A percentile compares a stretch with the other conserved stretches of the same genome.
Conservation (phyloP, 75 land plant genomes). For the Selaginella moellendorffii region DNA sequence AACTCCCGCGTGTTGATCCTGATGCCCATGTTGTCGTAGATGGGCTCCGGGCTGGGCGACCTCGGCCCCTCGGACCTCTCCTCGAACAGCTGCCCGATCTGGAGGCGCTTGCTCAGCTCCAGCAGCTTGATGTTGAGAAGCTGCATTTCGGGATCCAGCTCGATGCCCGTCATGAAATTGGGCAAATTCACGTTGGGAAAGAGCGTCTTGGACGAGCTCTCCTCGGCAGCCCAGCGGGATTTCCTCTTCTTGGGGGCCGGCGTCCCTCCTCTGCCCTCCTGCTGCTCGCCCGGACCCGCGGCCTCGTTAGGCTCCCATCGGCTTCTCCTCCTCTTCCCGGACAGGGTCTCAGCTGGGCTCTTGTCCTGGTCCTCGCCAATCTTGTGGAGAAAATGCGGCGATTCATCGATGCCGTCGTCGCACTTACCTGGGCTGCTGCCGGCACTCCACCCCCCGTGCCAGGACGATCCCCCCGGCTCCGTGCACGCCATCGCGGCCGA, state of each 20-base stretch:
- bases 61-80: constrained; percentile 12
- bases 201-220: constrained; percentile 13
- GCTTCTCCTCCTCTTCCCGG: constrained; percentile 22
- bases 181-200: constrained; percentile 27
- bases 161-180: constrained; percentile 16
- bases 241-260: constrained; percentile 13
- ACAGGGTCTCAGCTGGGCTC: constrained; percentile 30
- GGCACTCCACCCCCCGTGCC: no score
- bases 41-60: constrained; percentile 33
- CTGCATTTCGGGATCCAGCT: constrained; percentile 17
- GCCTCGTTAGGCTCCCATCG: constrained; percentile 12
- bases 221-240: constrained; percentile 28
- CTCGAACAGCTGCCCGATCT: constrained; percentile 12
- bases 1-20: constrained; percentile 20
- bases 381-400: no score
- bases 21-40: no score
- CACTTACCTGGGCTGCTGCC: no score
- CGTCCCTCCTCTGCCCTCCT: constrained; percentile 6
- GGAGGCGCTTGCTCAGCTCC: constrained; percentile 19
- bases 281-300: constrained; percentile 3
- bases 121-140: constrained; percentile 16
- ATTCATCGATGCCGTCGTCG: no score
- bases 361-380: no score
- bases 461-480: no score
- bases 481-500: no score